Evolutionary conservation across 768 basidiomycete species (phyloP).

Genomic region (Trametes coccinea): DNA sequence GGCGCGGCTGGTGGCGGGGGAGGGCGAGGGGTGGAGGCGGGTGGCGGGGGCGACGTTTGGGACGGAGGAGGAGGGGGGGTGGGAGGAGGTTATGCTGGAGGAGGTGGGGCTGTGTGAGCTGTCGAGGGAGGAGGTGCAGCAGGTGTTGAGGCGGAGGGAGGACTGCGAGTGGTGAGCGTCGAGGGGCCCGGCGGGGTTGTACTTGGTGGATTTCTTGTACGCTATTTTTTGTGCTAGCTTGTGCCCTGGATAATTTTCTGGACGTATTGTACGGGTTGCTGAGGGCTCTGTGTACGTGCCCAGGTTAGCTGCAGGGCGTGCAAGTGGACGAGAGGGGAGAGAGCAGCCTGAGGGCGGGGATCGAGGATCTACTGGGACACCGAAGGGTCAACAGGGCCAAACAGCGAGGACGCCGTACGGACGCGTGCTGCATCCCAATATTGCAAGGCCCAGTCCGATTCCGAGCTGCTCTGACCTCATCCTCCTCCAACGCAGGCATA

Average conservation of each 20-base stretch:
- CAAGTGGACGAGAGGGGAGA: neutral
- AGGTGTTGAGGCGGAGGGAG: slow-evolving; percentile 49
- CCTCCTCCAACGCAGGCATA: too few relatives aligned
- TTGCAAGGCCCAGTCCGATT: too few relatives aligned
- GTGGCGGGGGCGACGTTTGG: slow-evolving; percentile 53
- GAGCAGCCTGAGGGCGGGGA: neutral
- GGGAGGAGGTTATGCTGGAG: slow-evolving; percentile 56
- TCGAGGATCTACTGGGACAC: slow-evolving; percentile 8
- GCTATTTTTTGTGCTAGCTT: too few relatives aligned
- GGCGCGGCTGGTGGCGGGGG: slow-evolving; percentile 63
- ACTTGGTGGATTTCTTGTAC: too few relatives aligned
- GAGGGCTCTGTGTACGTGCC: too few relatives aligned
- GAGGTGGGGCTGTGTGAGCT: slow-evolving; percentile 63
- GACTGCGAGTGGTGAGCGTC: slow-evolving; percentile 36
- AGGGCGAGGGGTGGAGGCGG: slow-evolving; percentile 52
- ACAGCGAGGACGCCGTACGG: neutral
- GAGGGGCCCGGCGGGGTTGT: too few relatives aligned
- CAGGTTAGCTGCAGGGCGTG: too few relatives aligned
- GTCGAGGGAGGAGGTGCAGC: slow-evolving; percentile 58
- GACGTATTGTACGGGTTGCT: too few relatives aligned
- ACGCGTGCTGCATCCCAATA: too few relatives aligned
- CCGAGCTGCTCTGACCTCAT: neutral
- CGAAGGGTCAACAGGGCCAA: slow-evolving; percentile 5
- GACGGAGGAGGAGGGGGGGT: slow-evolving; percentile 36
- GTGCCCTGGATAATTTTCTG: too few relatives aligned